Evolutionary conservation across 495 filamentous ascomycete species (phyloP).

Genomic region (Penicillium atrosanguineum): DNA sequence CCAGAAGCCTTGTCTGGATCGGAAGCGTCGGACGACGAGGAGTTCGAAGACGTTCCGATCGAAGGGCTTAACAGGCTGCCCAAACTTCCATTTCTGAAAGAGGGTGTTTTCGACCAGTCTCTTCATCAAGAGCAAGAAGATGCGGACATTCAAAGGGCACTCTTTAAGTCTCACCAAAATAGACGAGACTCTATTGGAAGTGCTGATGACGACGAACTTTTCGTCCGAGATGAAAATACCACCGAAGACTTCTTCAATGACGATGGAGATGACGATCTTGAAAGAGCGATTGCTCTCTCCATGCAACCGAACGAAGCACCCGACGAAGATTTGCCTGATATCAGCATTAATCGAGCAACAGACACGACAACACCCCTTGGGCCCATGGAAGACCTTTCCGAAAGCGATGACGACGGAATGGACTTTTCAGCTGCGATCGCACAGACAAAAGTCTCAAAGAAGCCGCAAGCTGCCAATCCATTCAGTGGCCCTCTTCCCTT

Average conservation of each 20-base stretch:
- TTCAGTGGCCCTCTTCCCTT: conserved; percentile 85
- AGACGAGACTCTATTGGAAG: background rate
- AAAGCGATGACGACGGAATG: conserved; percentile 45
- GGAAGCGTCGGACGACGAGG: conserved; percentile 59
- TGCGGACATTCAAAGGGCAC: conserved; percentile 38
- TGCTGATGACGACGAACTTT: conserved; percentile 60
- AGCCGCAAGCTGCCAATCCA: conserved; percentile 21
- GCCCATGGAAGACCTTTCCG: conserved; percentile 15
- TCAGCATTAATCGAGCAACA: conserved; percentile 27
- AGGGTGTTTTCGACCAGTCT: conserved; percentile 40
- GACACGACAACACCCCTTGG: conserved; percentile 15
- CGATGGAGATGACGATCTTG: conserved; percentile 72
- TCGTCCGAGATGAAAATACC: conserved; percentile 54
- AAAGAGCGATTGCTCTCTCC: conserved; percentile 80
- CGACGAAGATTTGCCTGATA: conserved; percentile 35
- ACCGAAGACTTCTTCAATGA: conserved; percentile 43
- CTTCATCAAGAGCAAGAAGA: conserved; percentile 38
- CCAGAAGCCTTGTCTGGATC: conserved; percentile 45
- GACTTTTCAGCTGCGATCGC: conserved; percentile 45
- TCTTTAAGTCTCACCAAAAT: conserved; percentile 34
- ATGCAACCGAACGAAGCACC: conserved; percentile 41
- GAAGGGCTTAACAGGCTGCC: conserved; percentile 90
- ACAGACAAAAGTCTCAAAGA: conserved; percentile 36
- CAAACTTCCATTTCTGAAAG: conserved; percentile 48
- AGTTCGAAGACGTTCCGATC: conserved; percentile 93